A percentile compares a stretch with the other conserved stretches of the same genome.
Conservation (phyloP, 2,329 filamentous ascomycete species). For the Chalara sp. region DNA sequence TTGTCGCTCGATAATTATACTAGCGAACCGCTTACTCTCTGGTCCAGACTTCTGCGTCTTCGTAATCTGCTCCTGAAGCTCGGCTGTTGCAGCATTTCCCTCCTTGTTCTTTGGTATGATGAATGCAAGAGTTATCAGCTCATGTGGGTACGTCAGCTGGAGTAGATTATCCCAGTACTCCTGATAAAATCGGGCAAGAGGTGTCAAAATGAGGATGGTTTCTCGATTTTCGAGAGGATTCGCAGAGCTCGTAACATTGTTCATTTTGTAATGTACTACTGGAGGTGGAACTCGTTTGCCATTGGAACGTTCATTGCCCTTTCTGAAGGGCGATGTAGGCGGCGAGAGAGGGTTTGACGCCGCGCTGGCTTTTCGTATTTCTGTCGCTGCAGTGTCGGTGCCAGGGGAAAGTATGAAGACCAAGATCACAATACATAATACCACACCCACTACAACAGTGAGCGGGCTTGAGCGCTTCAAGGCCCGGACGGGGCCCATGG, state of each 20-base stretch:
- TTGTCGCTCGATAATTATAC: slow-evolving; percentile 88
- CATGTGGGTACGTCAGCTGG: slow-evolving; percentile 80
- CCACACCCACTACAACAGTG: slow-evolving; percentile 63
- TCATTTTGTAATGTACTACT: slow-evolving; percentile 89
- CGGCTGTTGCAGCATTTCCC: slow-evolving; percentile 77
- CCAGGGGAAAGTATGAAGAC: slow-evolving; percentile 53
- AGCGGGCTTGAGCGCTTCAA: slow-evolving; percentile 75
- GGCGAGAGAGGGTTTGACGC: slow-evolving; percentile 67
- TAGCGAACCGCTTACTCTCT: slow-evolving; percentile 78
- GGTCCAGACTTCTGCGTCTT: slow-evolving; percentile 74
- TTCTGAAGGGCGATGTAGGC: slow-evolving; percentile 67
- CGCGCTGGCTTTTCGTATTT: slow-evolving; percentile 43
- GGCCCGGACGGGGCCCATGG: slow-evolving; percentile 58
- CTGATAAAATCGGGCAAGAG: slow-evolving; percentile 87
- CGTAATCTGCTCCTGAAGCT: slow-evolving; percentile 76
- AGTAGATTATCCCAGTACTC: slow-evolving; percentile 93
- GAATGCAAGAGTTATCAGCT: slow-evolving; percentile 90
- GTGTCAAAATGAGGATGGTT: slow-evolving; percentile 84
- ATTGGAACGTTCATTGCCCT: slow-evolving; percentile 49
- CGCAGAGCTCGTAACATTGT: slow-evolving; percentile 80
- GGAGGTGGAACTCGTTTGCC: slow-evolving; percentile 62
- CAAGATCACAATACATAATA: slow-evolving; percentile 68
- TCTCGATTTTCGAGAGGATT: slow-evolving; percentile 75
- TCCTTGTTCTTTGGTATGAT: slow-evolving; percentile 92
- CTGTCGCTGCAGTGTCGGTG: slow-evolving; percentile 38